phyloP scores from a whole-genome alignment of 768 basidiomycete species.

The Rhodosporidiobolus odoratus region DNA sequence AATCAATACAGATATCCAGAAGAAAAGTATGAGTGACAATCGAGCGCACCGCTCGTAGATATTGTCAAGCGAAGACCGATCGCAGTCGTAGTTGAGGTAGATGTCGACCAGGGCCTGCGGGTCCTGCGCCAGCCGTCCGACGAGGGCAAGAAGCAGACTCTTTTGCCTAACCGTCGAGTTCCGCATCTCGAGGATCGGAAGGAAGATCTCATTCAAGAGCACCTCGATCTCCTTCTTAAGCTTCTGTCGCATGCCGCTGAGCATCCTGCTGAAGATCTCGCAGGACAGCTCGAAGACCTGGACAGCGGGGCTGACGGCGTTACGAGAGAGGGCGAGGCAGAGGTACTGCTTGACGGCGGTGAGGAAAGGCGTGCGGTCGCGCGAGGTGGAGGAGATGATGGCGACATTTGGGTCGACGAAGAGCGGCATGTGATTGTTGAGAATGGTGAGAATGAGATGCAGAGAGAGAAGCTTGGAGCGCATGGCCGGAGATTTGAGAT shows the following conservation, averaged over 20 bases:
- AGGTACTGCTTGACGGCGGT: constrained; percentile 95
- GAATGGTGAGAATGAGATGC: constrained; percentile 83
- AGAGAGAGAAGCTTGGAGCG: constrained; percentile 90
- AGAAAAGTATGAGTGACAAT: neutral
- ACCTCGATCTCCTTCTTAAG: constrained; percentile 99
- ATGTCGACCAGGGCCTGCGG: constrained; percentile 96
- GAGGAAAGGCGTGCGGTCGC: constrained; percentile 80
- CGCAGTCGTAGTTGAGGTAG: constrained; percentile 98
- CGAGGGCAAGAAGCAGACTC: constrained; percentile 72
- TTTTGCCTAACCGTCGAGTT: constrained; percentile 94
- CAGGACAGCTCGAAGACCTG: constrained; percentile 98
- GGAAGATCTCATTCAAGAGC: constrained; percentile 95
- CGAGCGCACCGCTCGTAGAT: constrained; percentile 83
- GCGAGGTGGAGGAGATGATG: constrained; percentile 81
- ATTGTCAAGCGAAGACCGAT: constrained; percentile 87
- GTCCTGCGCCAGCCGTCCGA: constrained; percentile 86
- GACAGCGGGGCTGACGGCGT: constrained; percentile 88
- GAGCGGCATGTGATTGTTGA: constrained; percentile 83
- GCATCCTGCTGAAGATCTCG: constrained; percentile 94
- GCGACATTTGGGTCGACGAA: constrained; percentile 83
- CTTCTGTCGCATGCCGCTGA: constrained; percentile 89
- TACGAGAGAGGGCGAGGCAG: constrained; percentile 83
- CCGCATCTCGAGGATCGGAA: constrained; percentile 96
- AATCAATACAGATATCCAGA: neutral
- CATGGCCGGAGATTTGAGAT: constrained; percentile 93